Evolutionary conservation across 352 stramenopile species (phyloP), one percentile per base, ranked within the genome.

Genomic region (Phytophthora sojae): DNA sequence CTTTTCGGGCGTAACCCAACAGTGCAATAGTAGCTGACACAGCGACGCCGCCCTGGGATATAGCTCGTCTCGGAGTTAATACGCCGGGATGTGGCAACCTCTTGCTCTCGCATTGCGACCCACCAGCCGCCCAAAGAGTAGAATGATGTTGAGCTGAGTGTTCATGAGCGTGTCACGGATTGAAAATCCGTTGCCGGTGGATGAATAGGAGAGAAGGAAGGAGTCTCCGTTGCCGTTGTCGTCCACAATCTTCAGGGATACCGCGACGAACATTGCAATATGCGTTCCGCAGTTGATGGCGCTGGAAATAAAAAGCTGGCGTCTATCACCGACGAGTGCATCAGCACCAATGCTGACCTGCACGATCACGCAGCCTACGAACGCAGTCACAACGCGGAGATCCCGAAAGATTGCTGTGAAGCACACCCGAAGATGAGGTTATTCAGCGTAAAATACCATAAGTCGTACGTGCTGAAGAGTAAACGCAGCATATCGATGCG

Each of bases 1-100:
- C 14, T 50, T 17, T 73, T 68, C n/a, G 11, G 54, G 6, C 59
- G 66, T 21, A 77, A 44, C 5, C 54, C 63, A 5, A 80, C 45
- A 9, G 59, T 71, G 49, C 73, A 80, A 47, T 76, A 75, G 35
- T 76, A 80, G 61, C 55, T 77, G 15, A 72, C 69, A 55, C 73
- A 71, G 6, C 62, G 67, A 17, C 71, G 69, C 21, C 61, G 44
- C 21, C 67, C 25, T 35, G 58, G 61, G n/a, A 75, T 57, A 14
- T 70, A 59, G 30, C 57, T 67, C 3, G 44, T 60, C 29, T 61
- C n/a, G 0, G 63, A 69, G n/a, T 61, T 70, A n/a, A 77, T 30
- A 29, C 30, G 53, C 1, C 60, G 70, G 1, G n/a, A 42, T 26
- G 21, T 60, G 0, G 21, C 60, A 32, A 19, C 35, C 4, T 42